Evolutionary conservation across 352 stramenopile species (phyloP).

Genomic region (Globisporangium spinosum): DNA sequence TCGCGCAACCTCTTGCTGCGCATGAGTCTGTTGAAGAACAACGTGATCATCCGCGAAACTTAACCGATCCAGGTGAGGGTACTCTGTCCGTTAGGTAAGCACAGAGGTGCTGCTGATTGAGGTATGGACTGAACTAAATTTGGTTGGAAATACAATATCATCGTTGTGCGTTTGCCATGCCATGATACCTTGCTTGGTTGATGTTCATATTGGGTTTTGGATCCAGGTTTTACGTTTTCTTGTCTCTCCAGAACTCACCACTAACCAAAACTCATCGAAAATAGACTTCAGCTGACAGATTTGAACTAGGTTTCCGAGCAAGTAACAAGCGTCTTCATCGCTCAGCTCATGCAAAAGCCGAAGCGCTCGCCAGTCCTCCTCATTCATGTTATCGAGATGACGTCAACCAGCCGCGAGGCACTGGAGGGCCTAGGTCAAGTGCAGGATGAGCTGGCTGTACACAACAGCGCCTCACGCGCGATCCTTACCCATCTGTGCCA

Average conservation of each 20-base stretch:
- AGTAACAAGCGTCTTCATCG: not conserved
- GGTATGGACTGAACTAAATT: conserved; percentile 3
- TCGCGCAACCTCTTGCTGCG: conserved; percentile 78
- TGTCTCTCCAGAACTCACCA: not conserved
- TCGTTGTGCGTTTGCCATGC: not conserved
- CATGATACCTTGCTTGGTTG: not conserved
- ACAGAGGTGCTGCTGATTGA: not conserved
- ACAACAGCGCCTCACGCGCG: conserved; percentile 48
- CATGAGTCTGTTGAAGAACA: conserved; percentile 87
- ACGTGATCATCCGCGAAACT: conserved; percentile 72
- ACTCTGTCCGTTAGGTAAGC: not conserved
- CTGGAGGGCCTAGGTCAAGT: conserved; percentile 37
- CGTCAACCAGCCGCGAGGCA: conserved; percentile 7
- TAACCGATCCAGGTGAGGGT: conserved; percentile 20
- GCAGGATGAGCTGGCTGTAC: conserved; percentile 45
- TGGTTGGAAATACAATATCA: conserved; percentile 7
- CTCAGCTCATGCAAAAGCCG: not conserved
- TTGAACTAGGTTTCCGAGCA: not conserved
- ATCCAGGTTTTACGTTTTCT: not conserved
- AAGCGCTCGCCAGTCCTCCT: not conserved
- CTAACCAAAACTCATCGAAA: not conserved
- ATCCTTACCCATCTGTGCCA: conserved; percentile 69
- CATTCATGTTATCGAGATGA: not conserved
- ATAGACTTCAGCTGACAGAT: not conserved
- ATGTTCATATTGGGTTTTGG: not conserved